A percentile compares a stretch with the other conserved stretches of the same genome.
phyloP scores from a whole-genome alignment of 805 yeast genomes.

The Peterozyma xylosa region DNA sequence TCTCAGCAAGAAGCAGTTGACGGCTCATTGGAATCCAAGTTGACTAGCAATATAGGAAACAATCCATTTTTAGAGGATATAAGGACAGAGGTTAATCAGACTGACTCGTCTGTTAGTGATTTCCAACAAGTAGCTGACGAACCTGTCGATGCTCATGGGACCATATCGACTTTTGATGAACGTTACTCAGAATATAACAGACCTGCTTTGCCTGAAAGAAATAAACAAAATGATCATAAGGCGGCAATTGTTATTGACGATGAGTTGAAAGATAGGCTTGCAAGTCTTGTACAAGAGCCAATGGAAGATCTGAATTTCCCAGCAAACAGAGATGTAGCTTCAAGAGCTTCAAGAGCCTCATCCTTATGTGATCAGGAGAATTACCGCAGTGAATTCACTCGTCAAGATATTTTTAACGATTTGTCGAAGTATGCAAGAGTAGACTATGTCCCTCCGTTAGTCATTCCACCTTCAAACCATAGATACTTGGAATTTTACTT shows the following conservation, averaged over 20 bases:
- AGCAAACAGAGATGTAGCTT: too few species aligned
- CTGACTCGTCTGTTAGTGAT: constrained; percentile 8
- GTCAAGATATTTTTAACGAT: constrained; percentile 23
- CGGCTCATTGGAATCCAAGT: neutral
- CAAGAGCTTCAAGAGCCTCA: too few species aligned
- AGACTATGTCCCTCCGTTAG: constrained; percentile 17
- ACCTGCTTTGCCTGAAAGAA: too few species aligned
- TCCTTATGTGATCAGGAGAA: neutral
- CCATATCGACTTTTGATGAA: neutral
- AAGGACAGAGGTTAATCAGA: constrained; percentile 4
- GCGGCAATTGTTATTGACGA: constrained; percentile 1
- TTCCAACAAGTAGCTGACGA: constrained; percentile 4
- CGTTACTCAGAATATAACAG: too few species aligned
- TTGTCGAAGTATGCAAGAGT: constrained; percentile 17
- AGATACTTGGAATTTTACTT: constrained; percentile 29
- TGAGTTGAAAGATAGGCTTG: constrained; percentile 2
- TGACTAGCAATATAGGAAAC: neutral
- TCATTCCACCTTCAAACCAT: constrained; percentile 25
- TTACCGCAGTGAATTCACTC: neutral
- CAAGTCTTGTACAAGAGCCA: neutral
- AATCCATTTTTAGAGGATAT: constrained; percentile 1
- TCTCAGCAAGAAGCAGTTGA: neutral
- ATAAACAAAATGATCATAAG: too few species aligned
- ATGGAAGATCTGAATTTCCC: too few species aligned
- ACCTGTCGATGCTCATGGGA: neutral